Percentiles rank a stretch among this genome's conserved stretches.
These are phyloP conservation scores for Meripilus lineatus DNA, from an alignment of 1,284 basidiomycete genomes.

Conservation along the genomic window DNA sequence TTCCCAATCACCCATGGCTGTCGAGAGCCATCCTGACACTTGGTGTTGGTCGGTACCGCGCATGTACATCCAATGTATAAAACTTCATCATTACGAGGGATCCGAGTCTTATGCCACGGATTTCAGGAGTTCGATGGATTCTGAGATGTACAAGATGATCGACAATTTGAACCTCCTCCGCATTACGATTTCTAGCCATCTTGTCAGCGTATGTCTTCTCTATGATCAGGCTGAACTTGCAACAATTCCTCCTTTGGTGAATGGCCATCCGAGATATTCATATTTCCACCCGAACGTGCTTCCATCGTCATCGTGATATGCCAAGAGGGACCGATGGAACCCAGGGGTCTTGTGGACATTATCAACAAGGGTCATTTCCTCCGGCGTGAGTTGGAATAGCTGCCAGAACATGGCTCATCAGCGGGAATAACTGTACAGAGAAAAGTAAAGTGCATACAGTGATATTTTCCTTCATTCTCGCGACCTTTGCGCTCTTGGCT, in stretches of 20 bases:
- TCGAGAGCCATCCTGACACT: too few relatives aligned
- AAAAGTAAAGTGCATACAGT: slow-evolving; percentile 22
- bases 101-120: too few relatives aligned
- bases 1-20: neutral
- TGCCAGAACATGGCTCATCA: slow-evolving; percentile 14
- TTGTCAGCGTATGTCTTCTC: too few relatives aligned
- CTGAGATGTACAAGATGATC: too few relatives aligned
- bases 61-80: too few relatives aligned
- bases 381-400: slow-evolving; percentile 32
- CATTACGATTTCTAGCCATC: too few relatives aligned
- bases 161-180: too few relatives aligned
- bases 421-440: neutral
- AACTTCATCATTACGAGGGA: too few relatives aligned
- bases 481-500: slow-evolving; percentile 45
- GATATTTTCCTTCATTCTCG: slow-evolving; percentile 45
- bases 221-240: too few relatives aligned
- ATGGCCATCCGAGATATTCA: slow-evolving; percentile 45
- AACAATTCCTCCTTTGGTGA: slow-evolving; percentile 9
- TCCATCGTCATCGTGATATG: slow-evolving; percentile 29
- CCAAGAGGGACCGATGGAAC: slow-evolving; percentile 40
- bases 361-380: slow-evolving; percentile 36
- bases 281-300: slow-evolving; percentile 46
- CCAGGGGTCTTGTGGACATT: slow-evolving; percentile 38
- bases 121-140: too few relatives aligned
- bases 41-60: too few relatives aligned